phyloP scores from a whole-genome alignment of 192 early-diverging fungal species.

The Paraglomus brasilianum region DNA sequence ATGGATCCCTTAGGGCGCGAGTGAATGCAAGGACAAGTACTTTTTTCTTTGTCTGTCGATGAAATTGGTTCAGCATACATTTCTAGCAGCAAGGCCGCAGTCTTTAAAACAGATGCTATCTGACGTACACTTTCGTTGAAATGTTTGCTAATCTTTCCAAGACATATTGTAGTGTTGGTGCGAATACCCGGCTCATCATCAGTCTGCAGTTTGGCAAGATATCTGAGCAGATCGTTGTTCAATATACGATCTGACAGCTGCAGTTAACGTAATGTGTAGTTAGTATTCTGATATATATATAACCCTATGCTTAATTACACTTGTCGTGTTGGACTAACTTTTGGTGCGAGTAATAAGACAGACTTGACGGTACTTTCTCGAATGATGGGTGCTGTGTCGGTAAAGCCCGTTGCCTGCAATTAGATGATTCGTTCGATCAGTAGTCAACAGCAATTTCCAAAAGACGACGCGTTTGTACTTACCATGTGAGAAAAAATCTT shows the following conservation, averaged over 20 bases:
- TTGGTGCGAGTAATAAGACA: conserved; percentile 70
- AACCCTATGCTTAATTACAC: background rate
- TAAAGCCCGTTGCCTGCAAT: conserved; percentile 75
- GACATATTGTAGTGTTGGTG: conserved; percentile 93
- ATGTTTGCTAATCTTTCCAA: conserved; percentile 86
- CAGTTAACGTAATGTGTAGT: background rate
- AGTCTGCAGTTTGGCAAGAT: conserved; percentile 84
- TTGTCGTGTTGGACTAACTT: conserved; percentile 47
- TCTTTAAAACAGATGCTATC: background rate
- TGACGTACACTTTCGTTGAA: conserved; percentile 67
- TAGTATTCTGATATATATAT: background rate
- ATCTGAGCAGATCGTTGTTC: conserved; percentile 83
- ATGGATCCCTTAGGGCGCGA: conserved; percentile 81
- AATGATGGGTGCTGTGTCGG: conserved; percentile 84
- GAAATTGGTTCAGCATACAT: background rate
- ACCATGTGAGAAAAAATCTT: conserved; percentile 88
- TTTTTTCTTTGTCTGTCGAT: conserved; percentile 66
- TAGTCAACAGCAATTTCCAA: background rate
- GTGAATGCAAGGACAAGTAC: conserved; percentile 83
- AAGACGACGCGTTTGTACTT: conserved; percentile 15
- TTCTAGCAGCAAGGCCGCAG: no score
- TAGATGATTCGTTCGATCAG: background rate
- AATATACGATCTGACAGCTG: conserved; percentile 68
- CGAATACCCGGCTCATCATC: conserved; percentile 95
- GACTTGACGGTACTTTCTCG: conserved; percentile 91